phyloP scores from a whole-genome alignment of 2,329 filamentous ascomycete species.

The Hypomyces rosellus region DNA sequence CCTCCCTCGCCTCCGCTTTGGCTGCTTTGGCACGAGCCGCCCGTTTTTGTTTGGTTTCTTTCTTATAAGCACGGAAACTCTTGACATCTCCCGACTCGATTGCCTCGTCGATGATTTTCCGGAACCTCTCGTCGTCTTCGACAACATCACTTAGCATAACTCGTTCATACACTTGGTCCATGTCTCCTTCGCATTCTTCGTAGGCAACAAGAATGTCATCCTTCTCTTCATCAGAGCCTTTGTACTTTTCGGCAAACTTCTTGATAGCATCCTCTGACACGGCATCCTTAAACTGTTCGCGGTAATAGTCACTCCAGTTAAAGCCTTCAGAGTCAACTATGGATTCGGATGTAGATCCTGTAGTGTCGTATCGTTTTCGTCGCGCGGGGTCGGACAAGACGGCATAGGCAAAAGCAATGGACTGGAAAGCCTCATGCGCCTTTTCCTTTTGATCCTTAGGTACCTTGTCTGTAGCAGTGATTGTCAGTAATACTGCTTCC shows the following conservation, averaged over 20 bases:
- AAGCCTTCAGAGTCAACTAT: constrained; percentile 75
- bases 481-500: constrained; percentile 13
- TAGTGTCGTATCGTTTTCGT: constrained; percentile 81
- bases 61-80: constrained; percentile 60
- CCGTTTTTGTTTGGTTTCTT: constrained; percentile 63
- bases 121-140: constrained; percentile 80
- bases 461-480: constrained; percentile 63
- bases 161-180: constrained; percentile 69
- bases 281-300: constrained; percentile 71
- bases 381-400: constrained; percentile 78
- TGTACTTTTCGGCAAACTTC: constrained; percentile 71
- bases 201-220: constrained; percentile 73
- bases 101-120: constrained; percentile 71
- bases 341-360: constrained; percentile 80
- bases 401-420: constrained; percentile 88
- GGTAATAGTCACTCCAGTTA: constrained; percentile 86
- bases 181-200: constrained; percentile 62
- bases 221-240: constrained; percentile 78
- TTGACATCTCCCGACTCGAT: constrained; percentile 65
- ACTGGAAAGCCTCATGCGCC: constrained; percentile 79
- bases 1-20: constrained; percentile 62
- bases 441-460: constrained; percentile 57
- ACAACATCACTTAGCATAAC: constrained; percentile 84
- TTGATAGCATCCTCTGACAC: constrained; percentile 70
- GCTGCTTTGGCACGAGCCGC: constrained; percentile 55